Conservation (phyloP, 2,329 filamentous ascomycete genomes). For the Drechslera avenae region DNA sequence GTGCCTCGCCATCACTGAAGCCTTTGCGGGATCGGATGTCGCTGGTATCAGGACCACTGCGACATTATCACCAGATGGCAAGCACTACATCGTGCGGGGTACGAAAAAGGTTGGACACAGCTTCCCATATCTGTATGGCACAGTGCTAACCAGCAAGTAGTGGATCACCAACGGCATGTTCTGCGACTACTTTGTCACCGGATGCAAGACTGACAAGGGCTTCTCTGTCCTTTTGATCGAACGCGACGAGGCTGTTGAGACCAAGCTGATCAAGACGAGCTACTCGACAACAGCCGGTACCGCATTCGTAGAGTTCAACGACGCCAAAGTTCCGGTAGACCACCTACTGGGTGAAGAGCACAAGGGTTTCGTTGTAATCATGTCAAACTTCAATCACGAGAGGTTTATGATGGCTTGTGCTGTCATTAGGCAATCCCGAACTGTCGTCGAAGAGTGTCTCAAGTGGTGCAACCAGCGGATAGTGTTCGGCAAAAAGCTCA, state of each 20-base stretch:
- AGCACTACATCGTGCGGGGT: slow-evolving; percentile 68
- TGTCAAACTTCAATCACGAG: slow-evolving; percentile 89
- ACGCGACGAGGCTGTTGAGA: slow-evolving; percentile 75
- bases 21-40: slow-evolving; percentile 84
- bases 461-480: slow-evolving; percentile 89
- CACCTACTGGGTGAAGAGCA: slow-evolving; percentile 82
- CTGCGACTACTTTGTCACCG: slow-evolving; percentile 82
- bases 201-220: slow-evolving; percentile 78
- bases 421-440: slow-evolving; percentile 68
- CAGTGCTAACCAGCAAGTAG: slow-evolving; percentile 12
- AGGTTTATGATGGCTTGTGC: slow-evolving; percentile 75
- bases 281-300: slow-evolving; percentile 82
- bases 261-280: slow-evolving; percentile 76
- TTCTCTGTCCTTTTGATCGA: slow-evolving; percentile 78
- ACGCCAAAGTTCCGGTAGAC: slow-evolving; percentile 81
- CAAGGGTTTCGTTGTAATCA: slow-evolving; percentile 83
- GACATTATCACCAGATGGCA: slow-evolving; percentile 45
- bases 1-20: slow-evolving; percentile 85
- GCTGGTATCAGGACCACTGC: slow-evolving; percentile 80
- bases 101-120: slow-evolving; percentile 62
- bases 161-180: slow-evolving; percentile 86
- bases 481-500: slow-evolving; percentile 80
- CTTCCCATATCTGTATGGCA: too few relatives aligned
- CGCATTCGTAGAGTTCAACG: slow-evolving; percentile 80
- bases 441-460: slow-evolving; percentile 79